These are phyloP conservation scores for Ormosia emarginata DNA, from an alignment of 306 rosid genomes.

Conservation along the genomic window DNA sequence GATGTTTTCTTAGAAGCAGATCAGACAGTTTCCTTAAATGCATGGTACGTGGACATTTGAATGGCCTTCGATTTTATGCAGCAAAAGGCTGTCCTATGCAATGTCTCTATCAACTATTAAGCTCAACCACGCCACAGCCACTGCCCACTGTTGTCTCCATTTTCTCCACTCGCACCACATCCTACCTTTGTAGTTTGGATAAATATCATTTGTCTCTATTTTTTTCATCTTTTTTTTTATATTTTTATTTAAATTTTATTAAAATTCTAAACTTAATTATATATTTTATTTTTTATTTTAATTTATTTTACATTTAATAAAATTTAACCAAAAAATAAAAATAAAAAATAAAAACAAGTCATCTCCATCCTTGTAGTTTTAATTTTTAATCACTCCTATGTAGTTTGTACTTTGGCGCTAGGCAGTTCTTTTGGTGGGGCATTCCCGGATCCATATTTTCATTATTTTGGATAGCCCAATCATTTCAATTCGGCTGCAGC, in stretches of 20 bases:
- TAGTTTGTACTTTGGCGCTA: not conserved
- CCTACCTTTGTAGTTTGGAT: not conserved
- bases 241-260: no score
- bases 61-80: constrained; percentile 17
- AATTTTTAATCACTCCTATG: not conserved
- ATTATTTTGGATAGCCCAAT: not conserved
- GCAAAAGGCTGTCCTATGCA: constrained; percentile 15
- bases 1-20: constrained; percentile 1
- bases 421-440: not conserved
- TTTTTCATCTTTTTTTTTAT: no score
- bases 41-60: constrained; percentile 21
- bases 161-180: not conserved
- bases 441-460: not conserved
- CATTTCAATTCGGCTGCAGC: not conserved
- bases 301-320: no score
- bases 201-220: no score
- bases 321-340: no score
- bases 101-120: constrained; percentile 20
- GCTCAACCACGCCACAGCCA: not conserved
- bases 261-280: no score
- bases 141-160: not conserved
- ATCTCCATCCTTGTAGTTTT: no score
- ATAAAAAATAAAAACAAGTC: no score
- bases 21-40: constrained; percentile 30
- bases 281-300: no score